Conservation (phyloP, 306 rosid species). For the Luffa acutangula region DNA sequence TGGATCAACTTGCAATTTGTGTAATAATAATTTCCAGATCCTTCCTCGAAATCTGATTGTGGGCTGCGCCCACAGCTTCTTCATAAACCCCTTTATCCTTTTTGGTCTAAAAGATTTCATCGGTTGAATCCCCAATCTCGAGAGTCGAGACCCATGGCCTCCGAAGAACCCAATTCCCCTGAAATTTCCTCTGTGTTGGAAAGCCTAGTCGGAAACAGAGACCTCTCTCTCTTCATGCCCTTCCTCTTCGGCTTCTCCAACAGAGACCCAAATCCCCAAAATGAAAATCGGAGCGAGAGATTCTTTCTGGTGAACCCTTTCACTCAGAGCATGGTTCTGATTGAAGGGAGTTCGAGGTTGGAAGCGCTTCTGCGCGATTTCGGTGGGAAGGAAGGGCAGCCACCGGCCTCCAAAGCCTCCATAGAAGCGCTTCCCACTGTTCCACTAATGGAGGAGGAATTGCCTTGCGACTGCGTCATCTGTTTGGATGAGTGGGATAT, state of each 20-base stretch:
- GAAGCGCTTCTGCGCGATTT: conserved; percentile 37
- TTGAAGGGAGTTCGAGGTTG: conserved; percentile 42
- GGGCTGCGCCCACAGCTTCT: background rate
- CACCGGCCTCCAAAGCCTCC: conserved; percentile 72
- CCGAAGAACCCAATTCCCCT: conserved; percentile 23
- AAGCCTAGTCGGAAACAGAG: conserved; percentile 31
- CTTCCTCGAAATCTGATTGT: background rate
- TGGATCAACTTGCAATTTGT: background rate
- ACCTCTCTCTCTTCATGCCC: conserved; percentile 43
- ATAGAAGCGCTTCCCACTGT: conserved; percentile 42
- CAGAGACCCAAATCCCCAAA: background rate
- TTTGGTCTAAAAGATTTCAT: too few species aligned
- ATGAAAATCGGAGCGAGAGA: conserved; percentile 12
- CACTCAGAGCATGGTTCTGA: conserved; percentile 44
- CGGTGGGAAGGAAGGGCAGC: conserved; percentile 34
- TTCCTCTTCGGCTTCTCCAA: conserved; percentile 40
- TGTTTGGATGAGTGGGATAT: conserved; percentile 58
- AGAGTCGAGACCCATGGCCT: conserved; percentile 35
- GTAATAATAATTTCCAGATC: background rate
- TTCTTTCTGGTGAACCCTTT: conserved; percentile 53
- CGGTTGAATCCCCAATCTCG: background rate
- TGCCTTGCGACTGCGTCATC: conserved; percentile 42
- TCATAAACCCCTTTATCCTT: too few species aligned
- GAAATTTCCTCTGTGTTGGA: conserved; percentile 33
- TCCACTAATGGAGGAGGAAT: conserved; percentile 15